A percentile compares a stretch with the other conserved stretches of the same genome.
These are phyloP conservation scores for Pinus taeda DNA, from an alignment of 75 land plant genomes.

Conservation along the genomic window DNA sequence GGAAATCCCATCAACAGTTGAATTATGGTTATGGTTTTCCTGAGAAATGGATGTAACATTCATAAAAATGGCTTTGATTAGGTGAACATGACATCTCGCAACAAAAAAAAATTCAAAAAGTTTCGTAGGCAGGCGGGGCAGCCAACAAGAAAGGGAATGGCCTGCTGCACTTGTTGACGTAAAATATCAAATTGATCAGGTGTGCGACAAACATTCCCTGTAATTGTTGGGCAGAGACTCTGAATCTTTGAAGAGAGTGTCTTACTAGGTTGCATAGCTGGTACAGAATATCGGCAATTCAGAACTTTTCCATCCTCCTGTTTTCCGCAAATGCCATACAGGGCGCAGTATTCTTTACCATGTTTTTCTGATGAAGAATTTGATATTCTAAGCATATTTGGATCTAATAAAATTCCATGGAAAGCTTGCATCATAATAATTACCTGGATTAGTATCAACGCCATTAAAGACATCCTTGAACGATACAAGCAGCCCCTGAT, in stretches of 20 bases:
- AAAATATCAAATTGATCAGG: conserved; percentile 71
- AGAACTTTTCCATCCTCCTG: conserved; percentile 78
- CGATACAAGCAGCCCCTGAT: neutral
- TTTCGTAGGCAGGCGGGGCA: conserved; percentile 97
- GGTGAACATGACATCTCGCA: conserved; percentile 94
- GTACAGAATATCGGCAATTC: conserved; percentile 67
- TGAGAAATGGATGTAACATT: conserved; percentile 68
- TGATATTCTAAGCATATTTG: neutral
- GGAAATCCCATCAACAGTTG: conserved; percentile 75
- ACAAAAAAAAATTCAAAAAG: conserved; percentile 73
- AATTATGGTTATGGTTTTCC: conserved; percentile 31
- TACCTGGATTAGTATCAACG: neutral
- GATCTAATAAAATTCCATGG: neutral
- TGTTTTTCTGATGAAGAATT: conserved; percentile 19
- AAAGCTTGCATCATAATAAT: neutral
- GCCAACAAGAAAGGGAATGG: conserved; percentile 90
- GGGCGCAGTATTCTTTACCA: conserved; percentile 68
- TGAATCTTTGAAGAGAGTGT: conserved; percentile 82
- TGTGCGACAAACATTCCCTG: conserved; percentile 90
- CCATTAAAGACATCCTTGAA: neutral
- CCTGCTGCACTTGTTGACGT: conserved; percentile 86
- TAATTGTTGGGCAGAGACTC: conserved; percentile 90
- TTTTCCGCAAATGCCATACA: conserved; percentile 85
- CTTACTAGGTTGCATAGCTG: conserved; percentile 78
- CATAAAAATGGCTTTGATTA: conserved; percentile 85